phyloP scores from a whole-genome alignment of 2,329 filamentous ascomycete genomes.

The Penicillium hesseltinei region DNA sequence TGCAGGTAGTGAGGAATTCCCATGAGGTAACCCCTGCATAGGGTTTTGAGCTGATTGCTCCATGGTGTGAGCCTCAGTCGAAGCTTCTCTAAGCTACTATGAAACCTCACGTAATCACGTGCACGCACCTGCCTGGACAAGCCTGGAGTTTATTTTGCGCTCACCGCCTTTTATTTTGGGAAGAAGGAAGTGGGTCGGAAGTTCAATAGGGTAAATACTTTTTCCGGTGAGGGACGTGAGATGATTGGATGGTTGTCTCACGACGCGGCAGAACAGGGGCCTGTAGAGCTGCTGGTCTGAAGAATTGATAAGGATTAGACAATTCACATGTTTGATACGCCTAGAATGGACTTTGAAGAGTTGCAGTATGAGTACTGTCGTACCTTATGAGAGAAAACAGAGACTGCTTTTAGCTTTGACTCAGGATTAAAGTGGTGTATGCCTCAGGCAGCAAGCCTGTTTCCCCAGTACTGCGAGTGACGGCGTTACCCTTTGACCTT shows the following conservation, averaged over 20 bases:
- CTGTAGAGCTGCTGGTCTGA: slow-evolving; percentile 10
- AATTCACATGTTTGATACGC: slow-evolving; percentile 9
- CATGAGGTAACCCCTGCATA: slow-evolving; percentile 30
- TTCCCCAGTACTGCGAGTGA: slow-evolving; percentile 17
- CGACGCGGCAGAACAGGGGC: slow-evolving; percentile 6
- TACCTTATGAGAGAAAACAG: slow-evolving; percentile 10
- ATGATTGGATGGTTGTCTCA: slow-evolving; percentile 9
- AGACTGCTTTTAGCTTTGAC: slow-evolving; percentile 1
- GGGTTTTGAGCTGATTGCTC: slow-evolving; percentile 35
- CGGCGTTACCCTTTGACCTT: slow-evolving; percentile 15
- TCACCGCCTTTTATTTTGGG: slow-evolving; percentile 15
- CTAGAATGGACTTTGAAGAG: slow-evolving; percentile 3
- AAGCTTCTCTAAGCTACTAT: slow-evolving; percentile 10
- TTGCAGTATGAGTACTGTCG: slow-evolving; percentile 11
- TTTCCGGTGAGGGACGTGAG: slow-evolving; percentile 1
- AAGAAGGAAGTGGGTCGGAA: background rate
- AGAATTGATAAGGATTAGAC: slow-evolving; percentile 16
- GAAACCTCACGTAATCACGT: slow-evolving; percentile 12
- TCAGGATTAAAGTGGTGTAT: slow-evolving; percentile 1
- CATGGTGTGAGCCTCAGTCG: slow-evolving; percentile 28
- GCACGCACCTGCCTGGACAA: background rate
- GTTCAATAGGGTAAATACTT: background rate
- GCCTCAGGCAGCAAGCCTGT: slow-evolving; percentile 21
- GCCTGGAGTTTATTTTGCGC: background rate
- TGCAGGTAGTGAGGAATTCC: slow-evolving; percentile 27